These are phyloP conservation scores for Climacium dendroides DNA, from an alignment of 225 moss, liverwort and hornwort genomes.

Conservation along the genomic window DNA sequence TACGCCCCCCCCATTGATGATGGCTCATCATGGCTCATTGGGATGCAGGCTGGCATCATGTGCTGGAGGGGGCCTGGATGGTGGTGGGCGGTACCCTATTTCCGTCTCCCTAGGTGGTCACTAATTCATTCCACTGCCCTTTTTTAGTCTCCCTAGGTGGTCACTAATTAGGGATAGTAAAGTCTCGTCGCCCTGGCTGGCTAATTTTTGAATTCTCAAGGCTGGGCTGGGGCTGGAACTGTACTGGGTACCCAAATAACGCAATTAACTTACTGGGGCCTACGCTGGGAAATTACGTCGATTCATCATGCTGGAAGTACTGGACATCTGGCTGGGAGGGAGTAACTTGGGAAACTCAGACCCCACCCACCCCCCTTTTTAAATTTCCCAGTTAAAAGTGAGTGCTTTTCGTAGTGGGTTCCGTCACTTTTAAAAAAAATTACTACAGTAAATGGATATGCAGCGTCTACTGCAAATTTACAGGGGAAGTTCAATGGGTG, in stretches of 20 bases:
- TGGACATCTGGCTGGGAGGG: not conserved
- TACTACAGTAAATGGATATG: not conserved
- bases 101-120: not conserved
- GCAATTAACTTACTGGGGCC: not conserved
- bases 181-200: not conserved
- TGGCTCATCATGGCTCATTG: not conserved
- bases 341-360: not conserved
- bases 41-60: constrained; percentile 7
- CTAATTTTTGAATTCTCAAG: not conserved
- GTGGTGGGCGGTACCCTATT: not conserved
- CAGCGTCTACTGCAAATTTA: not conserved
- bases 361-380: not conserved
- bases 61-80: not conserved
- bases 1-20: not conserved
- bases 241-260: not conserved
- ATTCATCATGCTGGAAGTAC: not conserved
- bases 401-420: not conserved
- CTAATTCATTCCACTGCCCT: not conserved
- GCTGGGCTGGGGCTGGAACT: not conserved
- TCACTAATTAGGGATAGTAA: not conserved
- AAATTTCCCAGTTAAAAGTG: too few relatives aligned
- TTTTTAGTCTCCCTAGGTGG: not conserved
- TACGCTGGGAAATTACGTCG: not conserved
- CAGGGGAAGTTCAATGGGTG: not conserved
- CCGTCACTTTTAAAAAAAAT: not conserved